A percentile compares a stretch with the other conserved stretches of the same genome.
Evolutionary conservation across 331 rosid species (phyloP).

Genomic region (Malus hybrid): DNA sequence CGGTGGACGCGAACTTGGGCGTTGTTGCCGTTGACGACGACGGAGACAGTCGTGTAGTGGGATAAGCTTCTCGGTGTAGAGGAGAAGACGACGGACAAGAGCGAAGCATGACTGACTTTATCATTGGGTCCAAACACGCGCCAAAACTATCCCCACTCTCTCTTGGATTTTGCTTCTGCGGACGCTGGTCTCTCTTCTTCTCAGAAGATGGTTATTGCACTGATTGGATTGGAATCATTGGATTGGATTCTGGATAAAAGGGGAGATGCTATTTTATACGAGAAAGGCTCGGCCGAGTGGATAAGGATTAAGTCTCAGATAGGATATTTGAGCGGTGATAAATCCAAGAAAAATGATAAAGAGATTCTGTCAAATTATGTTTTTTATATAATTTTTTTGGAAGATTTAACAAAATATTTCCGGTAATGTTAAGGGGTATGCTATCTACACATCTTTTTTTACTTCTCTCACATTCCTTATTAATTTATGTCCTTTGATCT

Average conservation of each 20-base stretch:
- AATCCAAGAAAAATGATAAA: too few species aligned
- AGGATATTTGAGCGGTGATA: not conserved
- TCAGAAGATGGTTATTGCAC: not conserved
- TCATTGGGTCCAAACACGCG: slow-evolving; percentile 21
- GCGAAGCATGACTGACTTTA: slow-evolving; percentile 35
- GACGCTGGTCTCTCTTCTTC: not conserved
- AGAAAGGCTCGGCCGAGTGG: not conserved
- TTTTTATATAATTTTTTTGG: too few species aligned
- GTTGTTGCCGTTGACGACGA: too few species aligned
- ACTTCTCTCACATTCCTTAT: too few species aligned
- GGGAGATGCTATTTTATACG: not conserved
- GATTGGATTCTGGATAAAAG: too few species aligned
- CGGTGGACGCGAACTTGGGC: too few species aligned
- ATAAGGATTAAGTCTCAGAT: not conserved
- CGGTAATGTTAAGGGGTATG: too few species aligned
- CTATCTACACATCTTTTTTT: too few species aligned
- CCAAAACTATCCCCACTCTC: not conserved
- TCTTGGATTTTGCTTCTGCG: not conserved
- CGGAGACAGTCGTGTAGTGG: too few species aligned
- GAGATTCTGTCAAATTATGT: too few species aligned
- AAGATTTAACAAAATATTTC: too few species aligned
- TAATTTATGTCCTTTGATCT: too few species aligned
- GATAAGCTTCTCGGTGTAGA: not conserved
- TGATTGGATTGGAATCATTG: not conserved
- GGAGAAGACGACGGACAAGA: slow-evolving; percentile 16